Evolutionary conservation across 2,329 filamentous ascomycete genomes (phyloP).

Genomic region (Didymella keratinophila): DNA sequence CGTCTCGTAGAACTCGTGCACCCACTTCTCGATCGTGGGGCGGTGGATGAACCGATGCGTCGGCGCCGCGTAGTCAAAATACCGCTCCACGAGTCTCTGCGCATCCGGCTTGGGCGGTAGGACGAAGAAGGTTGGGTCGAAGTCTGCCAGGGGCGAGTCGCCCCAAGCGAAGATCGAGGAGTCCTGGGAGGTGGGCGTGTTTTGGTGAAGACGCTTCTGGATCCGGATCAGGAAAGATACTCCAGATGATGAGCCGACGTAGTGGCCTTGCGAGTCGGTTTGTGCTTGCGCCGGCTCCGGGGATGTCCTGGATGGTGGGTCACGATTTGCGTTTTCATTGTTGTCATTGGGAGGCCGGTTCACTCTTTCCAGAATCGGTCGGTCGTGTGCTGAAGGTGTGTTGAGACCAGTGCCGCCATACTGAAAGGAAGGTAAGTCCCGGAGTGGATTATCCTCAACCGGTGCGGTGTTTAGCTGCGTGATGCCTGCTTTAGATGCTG

Average conservation of each 20-base stretch:
- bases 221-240: constrained; percentile 61
- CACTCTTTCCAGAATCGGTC: constrained; percentile 23
- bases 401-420: constrained; percentile 17
- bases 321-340: constrained; percentile 27
- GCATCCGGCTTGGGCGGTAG: constrained; percentile 54
- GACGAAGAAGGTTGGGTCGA: constrained; percentile 55
- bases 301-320: constrained; percentile 50
- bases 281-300: constrained; percentile 55
- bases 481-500: constrained; percentile 26
- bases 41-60: constrained; percentile 67
- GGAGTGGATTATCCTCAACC: constrained; percentile 22
- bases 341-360: constrained; percentile 25
- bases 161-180: constrained; percentile 61
- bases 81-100: constrained; percentile 59
- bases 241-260: constrained; percentile 58
- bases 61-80: constrained; percentile 68
- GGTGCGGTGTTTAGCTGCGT: constrained; percentile 26
- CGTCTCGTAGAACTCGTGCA: constrained; percentile 58
- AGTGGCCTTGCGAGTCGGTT: constrained; percentile 58
- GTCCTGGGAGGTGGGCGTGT: constrained; percentile 44
- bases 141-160: constrained; percentile 58
- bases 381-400: constrained; percentile 22
- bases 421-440: constrained; percentile 15
- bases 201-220: constrained; percentile 58
- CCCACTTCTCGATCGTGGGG: constrained; percentile 57